Percentiles rank a stretch among this genome's conserved stretches.
These are phyloP conservation scores for Suhomyces emberorum DNA, from an alignment of 805 yeast genomes.

Conservation along the genomic window DNA sequence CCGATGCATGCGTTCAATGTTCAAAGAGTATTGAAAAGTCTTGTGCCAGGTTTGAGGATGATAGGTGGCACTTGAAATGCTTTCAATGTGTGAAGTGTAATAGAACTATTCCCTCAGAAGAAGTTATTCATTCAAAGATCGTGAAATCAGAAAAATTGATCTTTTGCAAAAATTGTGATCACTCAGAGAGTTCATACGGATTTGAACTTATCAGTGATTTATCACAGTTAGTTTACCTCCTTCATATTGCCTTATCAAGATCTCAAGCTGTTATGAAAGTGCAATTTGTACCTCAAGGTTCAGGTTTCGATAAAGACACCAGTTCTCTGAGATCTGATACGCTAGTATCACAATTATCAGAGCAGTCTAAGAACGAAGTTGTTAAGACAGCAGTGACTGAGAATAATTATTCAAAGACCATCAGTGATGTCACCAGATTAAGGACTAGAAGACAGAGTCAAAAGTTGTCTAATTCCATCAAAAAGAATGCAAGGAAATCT, in stretches of 20 bases:
- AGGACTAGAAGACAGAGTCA: conserved; percentile 71
- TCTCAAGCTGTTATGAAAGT: conserved; percentile 57
- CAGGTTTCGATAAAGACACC: background rate
- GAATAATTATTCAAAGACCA: conserved; percentile 62
- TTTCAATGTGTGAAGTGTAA: conserved; percentile 62
- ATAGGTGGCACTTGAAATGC: conserved; percentile 83
- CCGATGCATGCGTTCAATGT: conserved; percentile 76
- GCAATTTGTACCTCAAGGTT: conserved; percentile 5
- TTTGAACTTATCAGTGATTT: conserved; percentile 65
- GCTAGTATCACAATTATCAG: background rate
- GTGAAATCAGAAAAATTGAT: conserved; percentile 35
- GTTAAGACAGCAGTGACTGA: conserved; percentile 18
- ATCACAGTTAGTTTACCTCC: conserved; percentile 68
- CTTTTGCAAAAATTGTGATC: conserved; percentile 61
- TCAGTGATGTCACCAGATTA: conserved; percentile 72
- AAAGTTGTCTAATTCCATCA: conserved; percentile 49
- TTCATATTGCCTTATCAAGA: conserved; percentile 81
- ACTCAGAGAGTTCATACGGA: conserved; percentile 44
- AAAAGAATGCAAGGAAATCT: conserved; percentile 64
- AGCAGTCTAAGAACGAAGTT: conserved; percentile 2
- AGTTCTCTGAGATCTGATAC: background rate
- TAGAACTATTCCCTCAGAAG: conserved; percentile 24
- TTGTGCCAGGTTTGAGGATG: conserved; percentile 60
- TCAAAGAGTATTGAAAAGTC: conserved; percentile 75
- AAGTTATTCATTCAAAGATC: conserved; percentile 46